Evolutionary conservation across 805 yeast genomes (phyloP), one percentile per base, ranked within the genome.

Genomic region (Candida coleopterorum): DNA sequence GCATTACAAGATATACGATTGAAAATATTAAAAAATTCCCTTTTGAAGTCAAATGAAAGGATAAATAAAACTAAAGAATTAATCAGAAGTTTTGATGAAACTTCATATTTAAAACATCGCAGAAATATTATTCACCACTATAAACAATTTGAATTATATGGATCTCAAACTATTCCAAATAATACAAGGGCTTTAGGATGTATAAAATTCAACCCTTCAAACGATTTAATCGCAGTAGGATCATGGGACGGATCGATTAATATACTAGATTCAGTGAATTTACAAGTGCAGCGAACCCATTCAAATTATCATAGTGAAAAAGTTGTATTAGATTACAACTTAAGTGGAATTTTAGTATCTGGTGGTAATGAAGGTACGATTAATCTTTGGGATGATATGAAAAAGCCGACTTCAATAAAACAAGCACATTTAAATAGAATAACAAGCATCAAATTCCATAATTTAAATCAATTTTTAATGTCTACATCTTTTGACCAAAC

Each of bases 161-260:
- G 90, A 0, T 74, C 95, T 0, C 94, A 88, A 52, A 58, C 82
- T 14, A 74, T 81, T 2, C 50, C 52, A 26, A 60, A 61, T 9
- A 78, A 85, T 15, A 65, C 71, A 3, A 64, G 96, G 39, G 86
- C 95, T 4, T 68, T 84, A 0, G 80, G 95, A 0, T 54, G 66
- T 2, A 75, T 80, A 1, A 48, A 75, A 6, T 65, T 75, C 40
- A 64, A 77, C 4, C 57, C 62, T 0, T 52, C 62, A 35, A 55
- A 62, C 4, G 29, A 48, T 2, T 35, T 43, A 2, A 56, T 85
- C 3, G 82, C 86, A 0, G 65, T 77, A 10, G 93, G 88, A 0
- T 83, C 93, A 25, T 90, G 97, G 97, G 76, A 80, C 43, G 97
- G 97, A 3, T 67, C 68, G 18, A 47, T 86, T 4, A 72, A 70